Evolutionary conservation across 306 rosid species (phyloP).

Genomic region (Rubus idaeus): DNA sequence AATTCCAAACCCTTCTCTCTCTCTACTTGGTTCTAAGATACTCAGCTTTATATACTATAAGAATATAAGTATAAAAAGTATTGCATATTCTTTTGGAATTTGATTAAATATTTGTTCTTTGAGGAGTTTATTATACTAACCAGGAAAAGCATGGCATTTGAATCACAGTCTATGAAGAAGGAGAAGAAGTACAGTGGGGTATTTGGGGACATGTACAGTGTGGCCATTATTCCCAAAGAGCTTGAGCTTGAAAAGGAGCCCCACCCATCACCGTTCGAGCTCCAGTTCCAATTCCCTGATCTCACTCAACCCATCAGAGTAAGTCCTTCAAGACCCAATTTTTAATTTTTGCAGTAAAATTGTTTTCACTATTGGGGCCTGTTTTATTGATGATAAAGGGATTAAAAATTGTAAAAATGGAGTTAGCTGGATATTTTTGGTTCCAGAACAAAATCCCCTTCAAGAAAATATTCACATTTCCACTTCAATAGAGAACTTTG

Average conservation of each 20-base stretch:
- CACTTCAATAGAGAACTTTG: not conserved
- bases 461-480: not conserved
- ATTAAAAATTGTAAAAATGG: not conserved
- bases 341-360: not conserved
- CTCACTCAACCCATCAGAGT: conserved; percentile 41
- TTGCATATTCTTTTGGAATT: conserved; percentile 9
- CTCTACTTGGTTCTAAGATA: not conserved
- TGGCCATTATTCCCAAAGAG: conserved; percentile 45
- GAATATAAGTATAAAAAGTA: not conserved
- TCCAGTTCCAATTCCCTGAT: conserved; percentile 58
- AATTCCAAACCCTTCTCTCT: conserved; percentile 16
- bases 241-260: conserved; percentile 38
- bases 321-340: not conserved
- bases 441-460: not conserved
- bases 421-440: not conserved
- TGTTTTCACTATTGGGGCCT: not conserved
- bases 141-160: conserved; percentile 45
- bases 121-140: conserved; percentile 20
- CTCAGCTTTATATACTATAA: not conserved
- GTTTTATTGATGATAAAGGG: conserved; percentile 18
- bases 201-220: conserved; percentile 52
- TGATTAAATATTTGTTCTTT: conserved; percentile 4
- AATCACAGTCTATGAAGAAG: conserved; percentile 48
- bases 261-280: conserved; percentile 26
- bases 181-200: conserved; percentile 47